These are phyloP conservation scores for Podaxis sp. DNA, from an alignment of 768 basidiomycete genomes.

Conservation along the genomic window DNA sequence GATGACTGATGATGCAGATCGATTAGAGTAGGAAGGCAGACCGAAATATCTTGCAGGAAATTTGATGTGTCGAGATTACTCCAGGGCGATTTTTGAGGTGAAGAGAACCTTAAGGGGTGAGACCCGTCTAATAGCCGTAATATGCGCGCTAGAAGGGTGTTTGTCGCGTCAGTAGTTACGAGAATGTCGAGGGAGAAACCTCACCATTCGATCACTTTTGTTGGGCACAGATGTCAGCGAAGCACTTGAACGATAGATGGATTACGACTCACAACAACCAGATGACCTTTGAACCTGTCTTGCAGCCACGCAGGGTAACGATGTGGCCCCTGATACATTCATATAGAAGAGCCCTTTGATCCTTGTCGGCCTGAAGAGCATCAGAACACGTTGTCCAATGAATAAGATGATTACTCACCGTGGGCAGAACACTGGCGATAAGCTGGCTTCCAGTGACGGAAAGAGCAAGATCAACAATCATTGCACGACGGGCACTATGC, in stretches of 20 bases:
- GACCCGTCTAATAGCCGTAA: constrained; percentile 34
- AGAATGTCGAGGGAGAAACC: not conserved
- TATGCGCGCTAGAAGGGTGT: constrained; percentile 33
- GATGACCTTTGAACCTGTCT: constrained; percentile 88
- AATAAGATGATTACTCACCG: constrained; percentile 36
- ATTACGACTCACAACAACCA: constrained; percentile 67
- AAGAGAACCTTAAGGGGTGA: not conserved
- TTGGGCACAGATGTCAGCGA: not conserved
- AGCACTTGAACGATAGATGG: not conserved
- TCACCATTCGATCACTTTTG: constrained; percentile 38
- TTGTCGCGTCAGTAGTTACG: constrained; percentile 5
- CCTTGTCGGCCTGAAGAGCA: constrained; percentile 67
- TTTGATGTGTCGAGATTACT: constrained; percentile 11
- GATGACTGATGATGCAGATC: constrained; percentile 12
- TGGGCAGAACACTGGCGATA: constrained; percentile 77
- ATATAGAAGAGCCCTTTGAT: constrained; percentile 76
- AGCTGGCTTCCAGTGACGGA: constrained; percentile 83
- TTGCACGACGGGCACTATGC: constrained; percentile 59
- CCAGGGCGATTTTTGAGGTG: constrained; percentile 1
- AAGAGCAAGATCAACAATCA: constrained; percentile 82
- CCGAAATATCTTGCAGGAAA: constrained; percentile 12
- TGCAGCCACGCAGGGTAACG: constrained; percentile 85
- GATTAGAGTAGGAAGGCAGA: constrained; percentile 5
- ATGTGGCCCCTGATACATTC: constrained; percentile 87
- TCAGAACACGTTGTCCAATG: constrained; percentile 9